Conservation (phyloP, 345 rosid genomes). For the Turritis glabra region DNA sequence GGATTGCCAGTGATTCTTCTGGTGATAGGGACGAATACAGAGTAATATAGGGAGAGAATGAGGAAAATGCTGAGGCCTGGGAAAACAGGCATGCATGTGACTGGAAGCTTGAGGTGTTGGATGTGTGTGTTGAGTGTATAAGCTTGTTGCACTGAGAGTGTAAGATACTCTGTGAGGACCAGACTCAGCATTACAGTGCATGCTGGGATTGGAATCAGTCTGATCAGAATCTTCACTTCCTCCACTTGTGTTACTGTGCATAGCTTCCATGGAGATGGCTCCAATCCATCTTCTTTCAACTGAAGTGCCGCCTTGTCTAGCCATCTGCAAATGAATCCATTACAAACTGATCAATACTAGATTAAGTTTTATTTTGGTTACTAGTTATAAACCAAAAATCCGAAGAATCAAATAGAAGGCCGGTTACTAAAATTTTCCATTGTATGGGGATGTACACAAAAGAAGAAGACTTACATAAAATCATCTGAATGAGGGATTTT, state of each 20-base stretch:
- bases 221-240: constrained; percentile 84
- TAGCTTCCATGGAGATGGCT: constrained; percentile 82
- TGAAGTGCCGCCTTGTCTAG: constrained; percentile 90
- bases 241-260: constrained; percentile 94
- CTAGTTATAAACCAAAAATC: not conserved
- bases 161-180: constrained; percentile 72
- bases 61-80: constrained; percentile 90
- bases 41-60: constrained; percentile 67
- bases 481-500: constrained; percentile 70
- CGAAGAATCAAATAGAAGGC: not conserved
- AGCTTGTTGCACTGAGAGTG: constrained; percentile 91
- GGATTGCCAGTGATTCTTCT: constrained; percentile 83
- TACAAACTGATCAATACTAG: not conserved
- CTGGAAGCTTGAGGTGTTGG: constrained; percentile 73
- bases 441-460: not conserved
- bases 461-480: constrained; percentile 53
- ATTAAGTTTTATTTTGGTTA: not conserved
- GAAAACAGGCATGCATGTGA: constrained; percentile 92
- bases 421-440: not conserved
- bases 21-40: constrained; percentile 67
- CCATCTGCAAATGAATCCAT: constrained; percentile 46
- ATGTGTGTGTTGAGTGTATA: constrained; percentile 75
- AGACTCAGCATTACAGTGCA: constrained; percentile 69
- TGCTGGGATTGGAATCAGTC: constrained; percentile 74
- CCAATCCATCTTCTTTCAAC: constrained; percentile 67